Percentiles rank a stretch among this genome's conserved stretches.
Evolutionary conservation across 768 basidiomycete species (phyloP).

Genomic region (Suillus decipiens): DNA sequence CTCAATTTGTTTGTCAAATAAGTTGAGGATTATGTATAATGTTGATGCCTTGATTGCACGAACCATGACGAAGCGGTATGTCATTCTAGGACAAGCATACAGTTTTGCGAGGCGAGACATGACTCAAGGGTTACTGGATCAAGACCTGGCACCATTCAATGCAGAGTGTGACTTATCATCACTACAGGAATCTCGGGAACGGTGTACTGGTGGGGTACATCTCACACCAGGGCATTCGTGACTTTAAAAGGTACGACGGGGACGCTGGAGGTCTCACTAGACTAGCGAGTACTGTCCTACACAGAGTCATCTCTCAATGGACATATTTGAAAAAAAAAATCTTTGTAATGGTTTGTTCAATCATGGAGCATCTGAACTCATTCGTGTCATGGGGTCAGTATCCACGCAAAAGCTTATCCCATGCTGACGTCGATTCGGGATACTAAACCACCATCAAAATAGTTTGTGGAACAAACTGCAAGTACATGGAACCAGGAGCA

Average conservation of each 20-base stretch:
- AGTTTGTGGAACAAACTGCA: too few species aligned
- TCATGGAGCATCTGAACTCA: conserved; percentile 10
- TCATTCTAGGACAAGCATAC: conserved; percentile 18
- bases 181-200: conserved; percentile 20
- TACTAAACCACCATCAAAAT: too few species aligned
- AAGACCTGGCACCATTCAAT: conserved; percentile 38
- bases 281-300: too few species aligned
- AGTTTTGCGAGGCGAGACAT: conserved; percentile 49
- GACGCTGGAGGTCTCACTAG: too few species aligned
- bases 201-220: too few species aligned
- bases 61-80: neutral
- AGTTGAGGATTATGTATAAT: neutral
- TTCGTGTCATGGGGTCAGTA: conserved; percentile 32
- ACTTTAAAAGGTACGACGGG: too few species aligned
- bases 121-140: conserved; percentile 56
- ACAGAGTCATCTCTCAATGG: too few species aligned
- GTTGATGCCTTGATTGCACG: neutral
- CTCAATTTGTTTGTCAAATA: conserved; percentile 34
- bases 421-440: conserved; percentile 58
- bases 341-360: conserved; percentile 12
- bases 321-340: too few species aligned
- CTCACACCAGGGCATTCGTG: too few species aligned
- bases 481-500: too few species aligned
- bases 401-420: conserved; percentile 54
- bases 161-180: conserved; percentile 37